Base-by-base conservation (phyloP, 2,329 filamentous ascomycete genomes). In the Trichophyton verrucosum region DNA sequence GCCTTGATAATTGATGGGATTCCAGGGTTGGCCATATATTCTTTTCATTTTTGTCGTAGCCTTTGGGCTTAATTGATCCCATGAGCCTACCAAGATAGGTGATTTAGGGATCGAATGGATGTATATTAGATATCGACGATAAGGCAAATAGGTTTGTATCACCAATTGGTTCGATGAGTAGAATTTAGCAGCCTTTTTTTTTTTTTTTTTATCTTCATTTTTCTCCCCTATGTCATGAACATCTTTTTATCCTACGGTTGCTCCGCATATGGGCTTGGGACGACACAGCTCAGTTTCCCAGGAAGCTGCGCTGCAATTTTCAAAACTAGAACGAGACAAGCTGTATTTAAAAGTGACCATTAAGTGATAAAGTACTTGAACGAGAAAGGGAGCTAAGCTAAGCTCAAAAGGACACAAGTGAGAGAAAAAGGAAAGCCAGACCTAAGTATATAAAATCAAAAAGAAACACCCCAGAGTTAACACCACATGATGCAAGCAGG, bases 1-100 rank as follows among this genome's bases (percentile, higher is more conserved):
- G 78, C 82, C 86, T 75, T 75, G 67, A 59, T 22, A 59, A 27
- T 9, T 55, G 24, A 38, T 11, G 53, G n/a, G 15, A 7, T 27
- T 11, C 22, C 22, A 17, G 13, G 22, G 33, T 7, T 15, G 36
- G 40, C n/a, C n/a, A 17, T 27, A 11, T 58, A 7, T 15, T 42
- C 36, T 20, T 17, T 51, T 22, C 20, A 20, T 24, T 51, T 24
- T 27, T 30, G 22, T 22, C 24, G 24, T 51, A 13, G 11, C 22
- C 3, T 4, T 24, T 11, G 46, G 13, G 46, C 20, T 47, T 30
- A 17, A 13, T 20, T 17, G 7, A 22, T 24, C 20, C 46, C 22
- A 36, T 36, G 1, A 55, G 8, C 51, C 4, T n/a, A 11, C 11
- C 33, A 7, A 27, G 22, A 30, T 17, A 11, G 30, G 30, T 17